Percentiles rank a stretch among this genome's conserved stretches.
These are phyloP conservation scores for Colletotrichum sp. DNA, from an alignment of 2,329 filamentous ascomycete genomes.

Conservation along the genomic window DNA sequence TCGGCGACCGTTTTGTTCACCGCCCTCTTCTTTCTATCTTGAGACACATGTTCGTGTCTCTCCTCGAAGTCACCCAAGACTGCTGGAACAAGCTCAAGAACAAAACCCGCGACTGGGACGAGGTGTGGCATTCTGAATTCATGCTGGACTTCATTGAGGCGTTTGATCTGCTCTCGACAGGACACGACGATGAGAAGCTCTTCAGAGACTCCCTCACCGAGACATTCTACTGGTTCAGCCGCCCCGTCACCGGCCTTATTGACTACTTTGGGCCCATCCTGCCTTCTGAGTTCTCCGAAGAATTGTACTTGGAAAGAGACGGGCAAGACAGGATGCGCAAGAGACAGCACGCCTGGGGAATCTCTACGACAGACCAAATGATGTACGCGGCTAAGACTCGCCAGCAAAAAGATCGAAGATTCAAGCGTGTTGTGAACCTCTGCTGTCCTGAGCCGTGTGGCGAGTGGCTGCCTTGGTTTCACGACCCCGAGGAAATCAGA, in stretches of 20 bases:
- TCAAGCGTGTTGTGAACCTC: conserved; percentile 4
- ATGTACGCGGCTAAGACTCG: not conserved
- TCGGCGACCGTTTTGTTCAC: conserved; percentile 9
- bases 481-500: not conserved
- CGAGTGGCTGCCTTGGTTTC: not conserved
- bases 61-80: not conserved
- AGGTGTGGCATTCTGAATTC: not conserved
- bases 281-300: not conserved
- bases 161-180: not conserved
- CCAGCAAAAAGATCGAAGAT: not conserved
- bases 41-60: conserved; percentile 3
- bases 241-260: not conserved
- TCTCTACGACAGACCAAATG: conserved; percentile 4
- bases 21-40: conserved; percentile 8
- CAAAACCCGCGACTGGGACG: not conserved
- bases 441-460: not conserved
- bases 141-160: conserved; percentile 1
- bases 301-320: not conserved
- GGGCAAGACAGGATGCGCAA: not conserved
- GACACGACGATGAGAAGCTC: conserved; percentile 3
- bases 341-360: not conserved
- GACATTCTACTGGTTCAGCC: conserved; percentile 7
- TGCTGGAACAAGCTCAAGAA: not conserved
- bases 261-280: not conserved
- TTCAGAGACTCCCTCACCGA: conserved; percentile 6